A percentile compares a stretch with the other conserved stretches of the same genome.
Evolutionary conservation across 352 stramenopile genomes (phyloP).

Genomic region (Globisporangium rhizosaccharum): DNA sequence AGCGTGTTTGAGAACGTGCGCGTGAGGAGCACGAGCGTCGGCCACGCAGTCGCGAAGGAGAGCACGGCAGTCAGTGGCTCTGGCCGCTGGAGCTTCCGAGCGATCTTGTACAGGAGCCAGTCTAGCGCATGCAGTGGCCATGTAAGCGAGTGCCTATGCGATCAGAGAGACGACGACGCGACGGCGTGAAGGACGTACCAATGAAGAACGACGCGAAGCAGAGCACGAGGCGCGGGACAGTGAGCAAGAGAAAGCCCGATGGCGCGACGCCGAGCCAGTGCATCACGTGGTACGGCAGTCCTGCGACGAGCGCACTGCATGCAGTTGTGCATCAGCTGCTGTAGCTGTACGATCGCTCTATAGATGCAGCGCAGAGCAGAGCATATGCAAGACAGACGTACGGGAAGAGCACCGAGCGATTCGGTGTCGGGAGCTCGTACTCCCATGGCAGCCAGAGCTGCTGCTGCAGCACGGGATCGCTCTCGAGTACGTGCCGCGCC

Average conservation of each 20-base stretch:
- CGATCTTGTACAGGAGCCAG: slow-evolving; percentile 30
- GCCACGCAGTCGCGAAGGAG: slow-evolving; percentile 66
- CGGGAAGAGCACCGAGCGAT: slow-evolving; percentile 76
- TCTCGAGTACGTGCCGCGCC: slow-evolving; percentile 40
- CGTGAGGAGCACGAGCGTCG: no score
- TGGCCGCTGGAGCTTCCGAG: slow-evolving; percentile 20
- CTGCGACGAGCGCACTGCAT: slow-evolving; percentile 38
- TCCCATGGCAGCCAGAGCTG: slow-evolving; percentile 73
- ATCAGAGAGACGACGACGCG: no score
- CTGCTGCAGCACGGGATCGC: slow-evolving; percentile 4
- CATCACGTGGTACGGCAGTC: slow-evolving; percentile 44
- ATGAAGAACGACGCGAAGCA: slow-evolving; percentile 51
- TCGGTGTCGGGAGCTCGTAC: slow-evolving; percentile 50
- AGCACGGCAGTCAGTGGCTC: slow-evolving; percentile 27
- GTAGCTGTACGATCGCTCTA: background rate
- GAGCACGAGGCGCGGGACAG: slow-evolving; percentile 55
- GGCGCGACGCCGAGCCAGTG: slow-evolving; percentile 29
- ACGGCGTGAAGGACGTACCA: slow-evolving; percentile 16
- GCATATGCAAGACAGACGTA: slow-evolving; percentile 17
- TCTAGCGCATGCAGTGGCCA: slow-evolving; percentile 17
- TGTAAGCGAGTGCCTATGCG: background rate
- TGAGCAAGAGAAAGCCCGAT: slow-evolving; percentile 39
- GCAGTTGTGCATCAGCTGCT: slow-evolving; percentile 1
- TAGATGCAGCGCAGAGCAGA: background rate
- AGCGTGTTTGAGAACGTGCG: no score